A percentile compares a stretch with the other conserved stretches of the same genome.
These are phyloP conservation scores for Hygrocybe coccinea DNA, from an alignment of 768 basidiomycete species.

Conservation along the genomic window DNA sequence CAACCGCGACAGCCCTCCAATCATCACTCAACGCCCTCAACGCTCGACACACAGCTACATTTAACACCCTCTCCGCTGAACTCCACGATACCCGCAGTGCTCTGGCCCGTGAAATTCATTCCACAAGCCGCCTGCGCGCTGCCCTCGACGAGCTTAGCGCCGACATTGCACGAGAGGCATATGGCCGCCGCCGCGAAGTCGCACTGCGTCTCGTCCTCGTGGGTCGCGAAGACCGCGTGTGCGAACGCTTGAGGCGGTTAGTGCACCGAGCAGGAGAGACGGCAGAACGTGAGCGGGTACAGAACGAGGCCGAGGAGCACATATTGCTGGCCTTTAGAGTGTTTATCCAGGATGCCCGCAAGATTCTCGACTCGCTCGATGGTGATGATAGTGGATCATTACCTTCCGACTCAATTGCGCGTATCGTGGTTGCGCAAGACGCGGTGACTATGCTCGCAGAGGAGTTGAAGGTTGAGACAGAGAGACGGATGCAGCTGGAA, in stretches of 20 bases:
- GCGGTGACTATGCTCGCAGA: conserved; percentile 48
- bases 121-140: conserved; percentile 46
- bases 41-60: conserved; percentile 57
- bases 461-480: conserved; percentile 56
- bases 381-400: conserved; percentile 22
- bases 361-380: conserved; percentile 23
- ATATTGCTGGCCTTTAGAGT: conserved; percentile 1
- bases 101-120: conserved; percentile 41
- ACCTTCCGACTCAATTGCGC: conserved; percentile 46
- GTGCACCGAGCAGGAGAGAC: conserved; percentile 46
- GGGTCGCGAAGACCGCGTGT: conserved; percentile 57
- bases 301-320: background rate
- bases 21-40: conserved; percentile 53
- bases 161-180: conserved; percentile 65
- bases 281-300: conserved; percentile 14
- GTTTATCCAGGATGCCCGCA: conserved; percentile 26
- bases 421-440: conserved; percentile 46
- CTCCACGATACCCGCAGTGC: conserved; percentile 40
- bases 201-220: conserved; percentile 57
- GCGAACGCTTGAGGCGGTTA: conserved; percentile 55
- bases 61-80: conserved; percentile 51
- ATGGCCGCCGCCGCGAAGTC: conserved; percentile 69
- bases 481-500: conserved; percentile 45
- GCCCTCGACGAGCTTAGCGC: conserved; percentile 67
- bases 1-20: conserved; percentile 63